A percentile compares a stretch with the other conserved stretches of the same genome.
Conservation (phyloP, 805 yeast genomes). For the Sugiyamaella marilandica region DNA sequence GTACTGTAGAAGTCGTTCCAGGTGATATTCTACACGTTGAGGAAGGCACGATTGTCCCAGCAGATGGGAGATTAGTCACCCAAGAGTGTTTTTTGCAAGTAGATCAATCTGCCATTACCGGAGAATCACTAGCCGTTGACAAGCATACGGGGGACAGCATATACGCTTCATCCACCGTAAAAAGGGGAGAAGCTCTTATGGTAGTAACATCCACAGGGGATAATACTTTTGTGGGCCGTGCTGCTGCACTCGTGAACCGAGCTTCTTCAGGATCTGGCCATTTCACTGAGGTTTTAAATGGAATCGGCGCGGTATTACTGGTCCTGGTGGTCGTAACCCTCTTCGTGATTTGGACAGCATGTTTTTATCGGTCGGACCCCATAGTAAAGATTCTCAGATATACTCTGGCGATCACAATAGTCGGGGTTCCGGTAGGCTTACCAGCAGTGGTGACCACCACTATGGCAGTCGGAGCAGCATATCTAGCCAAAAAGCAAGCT, state of each 20-base stretch:
- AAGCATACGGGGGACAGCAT: conserved; percentile 81
- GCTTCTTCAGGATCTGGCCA: conserved; percentile 93
- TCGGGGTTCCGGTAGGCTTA: conserved; percentile 98
- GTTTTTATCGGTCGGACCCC: conserved; percentile 87
- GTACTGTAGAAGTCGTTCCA: conserved; percentile 84
- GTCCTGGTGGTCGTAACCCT: conserved; percentile 84
- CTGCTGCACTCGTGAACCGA: conserved; percentile 93
- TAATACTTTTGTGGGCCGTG: conserved; percentile 93
- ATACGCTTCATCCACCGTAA: conserved; percentile 90
- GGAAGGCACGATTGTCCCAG: conserved; percentile 89
- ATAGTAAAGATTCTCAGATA: conserved; percentile 86
- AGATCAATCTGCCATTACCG: conserved; percentile 96
- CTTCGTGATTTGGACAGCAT: conserved; percentile 85
- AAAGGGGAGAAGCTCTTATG: conserved; percentile 94
- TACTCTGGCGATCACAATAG: conserved; percentile 92
- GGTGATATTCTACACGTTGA: conserved; percentile 92
- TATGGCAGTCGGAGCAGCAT: conserved; percentile 99
- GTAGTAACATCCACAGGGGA: conserved; percentile 94
- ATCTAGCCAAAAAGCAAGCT: conserved; percentile 94
- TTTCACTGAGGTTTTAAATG: conserved; percentile 95
- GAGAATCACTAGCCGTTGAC: conserved; percentile 95
- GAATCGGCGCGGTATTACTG: conserved; percentile 90
- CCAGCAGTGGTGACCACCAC: conserved; percentile 98
- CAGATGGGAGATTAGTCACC: conserved; percentile 86
- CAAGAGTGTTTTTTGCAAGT: conserved; percentile 84